Evolutionary conservation across 2,329 filamentous ascomycete genomes (phyloP).

Genomic region (Lecanicillium sp.): DNA sequence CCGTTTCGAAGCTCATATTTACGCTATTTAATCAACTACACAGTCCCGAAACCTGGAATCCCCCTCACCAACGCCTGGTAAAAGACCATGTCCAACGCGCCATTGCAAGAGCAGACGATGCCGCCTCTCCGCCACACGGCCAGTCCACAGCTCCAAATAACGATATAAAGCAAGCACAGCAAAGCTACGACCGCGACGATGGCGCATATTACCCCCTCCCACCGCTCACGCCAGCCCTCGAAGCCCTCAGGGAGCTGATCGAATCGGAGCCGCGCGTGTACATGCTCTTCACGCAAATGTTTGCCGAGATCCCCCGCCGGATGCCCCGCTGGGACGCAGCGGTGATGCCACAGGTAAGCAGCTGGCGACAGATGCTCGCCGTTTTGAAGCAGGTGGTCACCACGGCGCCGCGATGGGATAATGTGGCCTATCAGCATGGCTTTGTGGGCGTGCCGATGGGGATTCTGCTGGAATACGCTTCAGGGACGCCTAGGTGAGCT

Average conservation of each 20-base stretch:
- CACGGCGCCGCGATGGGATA: constrained; percentile 44
- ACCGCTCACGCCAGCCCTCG: constrained; percentile 53
- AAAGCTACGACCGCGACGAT: too few relatives aligned
- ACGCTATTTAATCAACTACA: too few relatives aligned
- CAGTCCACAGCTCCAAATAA: too few relatives aligned
- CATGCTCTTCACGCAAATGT: constrained; percentile 63
- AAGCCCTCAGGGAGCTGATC: constrained; percentile 60
- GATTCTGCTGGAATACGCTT: constrained; percentile 33
- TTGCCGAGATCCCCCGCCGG: constrained; percentile 55
- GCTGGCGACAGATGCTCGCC: constrained; percentile 59
- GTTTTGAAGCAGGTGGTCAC: constrained; percentile 55
- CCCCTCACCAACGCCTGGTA: too few relatives aligned
- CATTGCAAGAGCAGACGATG: too few relatives aligned
- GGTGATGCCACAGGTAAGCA: constrained; percentile 53
- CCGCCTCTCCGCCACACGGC: too few relatives aligned
- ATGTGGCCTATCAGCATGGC: constrained; percentile 31
- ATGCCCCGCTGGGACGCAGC: constrained; percentile 56
- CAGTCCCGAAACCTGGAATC: too few relatives aligned
- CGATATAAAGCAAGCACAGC: too few relatives aligned
- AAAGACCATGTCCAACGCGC: too few relatives aligned
- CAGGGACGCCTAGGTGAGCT: constrained; percentile 42
- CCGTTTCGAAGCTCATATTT: too few relatives aligned
- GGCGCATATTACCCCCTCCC: too few relatives aligned
- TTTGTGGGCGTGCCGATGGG: constrained; percentile 8
- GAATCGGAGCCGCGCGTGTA: constrained; percentile 55